These are phyloP conservation scores for Epichloe aotearoae DNA, from an alignment of 2,329 filamentous ascomycete species.

Conservation along the genomic window DNA sequence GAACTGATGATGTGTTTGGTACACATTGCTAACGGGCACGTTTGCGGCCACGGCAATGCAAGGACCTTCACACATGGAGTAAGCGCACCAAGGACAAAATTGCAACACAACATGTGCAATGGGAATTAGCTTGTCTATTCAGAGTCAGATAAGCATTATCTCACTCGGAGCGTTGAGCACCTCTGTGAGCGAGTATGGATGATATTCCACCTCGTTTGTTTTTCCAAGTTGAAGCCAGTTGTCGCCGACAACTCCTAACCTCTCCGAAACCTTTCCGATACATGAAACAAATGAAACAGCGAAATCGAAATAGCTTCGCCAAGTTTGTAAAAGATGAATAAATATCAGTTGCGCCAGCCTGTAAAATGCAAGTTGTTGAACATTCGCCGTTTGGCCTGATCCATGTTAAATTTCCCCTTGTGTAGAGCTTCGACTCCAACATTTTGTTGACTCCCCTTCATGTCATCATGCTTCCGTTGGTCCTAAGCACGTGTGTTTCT, in stretches of 20 bases:
- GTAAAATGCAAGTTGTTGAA: slow-evolving; percentile 15
- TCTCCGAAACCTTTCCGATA: neutral
- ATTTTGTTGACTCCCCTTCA: slow-evolving; percentile 2
- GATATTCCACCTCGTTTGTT: neutral
- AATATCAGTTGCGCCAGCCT: slow-evolving; percentile 11
- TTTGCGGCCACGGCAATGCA: neutral
- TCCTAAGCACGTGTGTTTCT: neutral
- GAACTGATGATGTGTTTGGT: too few species aligned
- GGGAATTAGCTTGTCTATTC: neutral
- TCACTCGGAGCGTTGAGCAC: slow-evolving; percentile 9
- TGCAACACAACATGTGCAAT: neutral
- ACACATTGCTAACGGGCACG: too few species aligned
- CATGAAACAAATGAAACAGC: neutral
- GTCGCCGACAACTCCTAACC: slow-evolving; percentile 8
- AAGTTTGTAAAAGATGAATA: slow-evolving; percentile 1
- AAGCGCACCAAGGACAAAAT: neutral
- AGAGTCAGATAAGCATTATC: neutral
- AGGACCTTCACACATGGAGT: neutral
- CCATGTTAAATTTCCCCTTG: slow-evolving; percentile 12
- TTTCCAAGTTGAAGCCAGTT: slow-evolving; percentile 5
- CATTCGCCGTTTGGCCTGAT: slow-evolving; percentile 11
- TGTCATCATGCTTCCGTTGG: neutral
- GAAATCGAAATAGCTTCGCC: slow-evolving; percentile 1
- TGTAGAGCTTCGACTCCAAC: neutral
- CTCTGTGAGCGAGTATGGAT: neutral